Percentiles rank a stretch among this genome's conserved stretches.
Conservation (phyloP, 345 rosid species). For the Brassica nigra region DNA sequence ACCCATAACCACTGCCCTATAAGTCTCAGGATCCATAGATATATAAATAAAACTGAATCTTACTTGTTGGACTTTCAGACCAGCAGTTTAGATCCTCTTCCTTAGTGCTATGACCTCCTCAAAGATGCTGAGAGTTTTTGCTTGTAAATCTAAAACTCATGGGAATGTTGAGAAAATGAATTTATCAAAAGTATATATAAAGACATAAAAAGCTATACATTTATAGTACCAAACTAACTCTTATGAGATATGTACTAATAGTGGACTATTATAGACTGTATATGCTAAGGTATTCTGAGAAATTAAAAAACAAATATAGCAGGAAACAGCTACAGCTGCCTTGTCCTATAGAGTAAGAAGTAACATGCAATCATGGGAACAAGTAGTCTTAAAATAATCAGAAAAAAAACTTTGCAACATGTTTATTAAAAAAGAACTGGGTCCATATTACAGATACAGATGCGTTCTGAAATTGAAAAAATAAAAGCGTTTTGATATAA, state of each 20-base stretch:
- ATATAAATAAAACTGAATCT: slow-evolving; percentile 2
- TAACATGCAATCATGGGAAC: slow-evolving; percentile 10
- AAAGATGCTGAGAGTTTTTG: background rate
- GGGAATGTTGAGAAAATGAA: background rate
- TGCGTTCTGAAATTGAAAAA: background rate
- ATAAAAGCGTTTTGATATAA: background rate
- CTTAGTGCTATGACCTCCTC: background rate
- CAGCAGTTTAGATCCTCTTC: background rate
- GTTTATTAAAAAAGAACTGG: background rate
- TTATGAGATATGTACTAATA: background rate
- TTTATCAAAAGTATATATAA: background rate
- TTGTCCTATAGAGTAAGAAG: background rate
- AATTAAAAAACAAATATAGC: background rate
- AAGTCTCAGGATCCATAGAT: slow-evolving; percentile 17
- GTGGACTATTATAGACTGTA: background rate
- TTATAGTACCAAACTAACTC: background rate
- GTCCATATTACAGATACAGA: background rate
- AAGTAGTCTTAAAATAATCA: slow-evolving; percentile 7
- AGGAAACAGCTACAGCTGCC: slow-evolving; percentile 14
- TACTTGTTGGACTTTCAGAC: background rate
- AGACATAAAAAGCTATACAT: background rate
- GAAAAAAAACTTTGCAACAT: background rate
- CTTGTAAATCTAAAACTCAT: background rate
- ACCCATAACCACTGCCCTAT: slow-evolving; percentile 31
- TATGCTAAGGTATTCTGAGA: background rate